Percentiles rank a stretch among this genome's conserved stretches.
phyloP scores from a whole-genome alignment of 345 rosid genomes.

The Citrus glauca region DNA sequence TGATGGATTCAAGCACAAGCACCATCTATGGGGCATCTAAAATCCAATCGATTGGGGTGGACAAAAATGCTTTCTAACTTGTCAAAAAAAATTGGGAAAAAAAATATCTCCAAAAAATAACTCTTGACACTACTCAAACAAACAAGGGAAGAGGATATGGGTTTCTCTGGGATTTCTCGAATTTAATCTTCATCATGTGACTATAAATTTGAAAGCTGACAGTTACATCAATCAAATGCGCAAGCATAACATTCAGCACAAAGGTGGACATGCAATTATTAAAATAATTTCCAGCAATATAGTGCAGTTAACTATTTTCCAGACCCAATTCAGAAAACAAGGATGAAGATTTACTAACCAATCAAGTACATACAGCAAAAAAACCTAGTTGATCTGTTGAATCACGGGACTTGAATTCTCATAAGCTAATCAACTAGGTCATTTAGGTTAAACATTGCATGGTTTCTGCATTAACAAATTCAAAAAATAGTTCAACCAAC shows the following conservation, averaged over 20 bases:
- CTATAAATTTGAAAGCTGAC: neutral
- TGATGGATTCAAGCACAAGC: neutral
- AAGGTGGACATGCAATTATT: neutral
- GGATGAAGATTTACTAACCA: neutral
- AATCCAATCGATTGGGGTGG: neutral
- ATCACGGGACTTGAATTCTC: neutral
- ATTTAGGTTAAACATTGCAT: neutral
- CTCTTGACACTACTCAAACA: neutral
- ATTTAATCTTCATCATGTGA: neutral
- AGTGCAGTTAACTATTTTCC: neutral
- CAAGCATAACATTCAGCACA: neutral
- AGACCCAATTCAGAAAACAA: neutral
- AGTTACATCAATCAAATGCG: neutral
- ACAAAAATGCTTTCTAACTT: neutral
- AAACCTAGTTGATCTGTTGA: neutral
- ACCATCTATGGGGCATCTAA: too few relatives aligned
- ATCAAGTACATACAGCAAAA: neutral
- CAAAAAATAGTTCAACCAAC: neutral
- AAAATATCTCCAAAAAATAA: neutral
- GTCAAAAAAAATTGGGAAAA: neutral
- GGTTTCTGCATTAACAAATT: neutral
- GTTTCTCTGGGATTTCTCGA: neutral
- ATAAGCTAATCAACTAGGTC: neutral
- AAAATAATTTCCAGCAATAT: neutral
- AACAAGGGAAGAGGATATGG: neutral